Conservation (phyloP, 768 basidiomycete species). For the Mycena capillaripes region DNA sequence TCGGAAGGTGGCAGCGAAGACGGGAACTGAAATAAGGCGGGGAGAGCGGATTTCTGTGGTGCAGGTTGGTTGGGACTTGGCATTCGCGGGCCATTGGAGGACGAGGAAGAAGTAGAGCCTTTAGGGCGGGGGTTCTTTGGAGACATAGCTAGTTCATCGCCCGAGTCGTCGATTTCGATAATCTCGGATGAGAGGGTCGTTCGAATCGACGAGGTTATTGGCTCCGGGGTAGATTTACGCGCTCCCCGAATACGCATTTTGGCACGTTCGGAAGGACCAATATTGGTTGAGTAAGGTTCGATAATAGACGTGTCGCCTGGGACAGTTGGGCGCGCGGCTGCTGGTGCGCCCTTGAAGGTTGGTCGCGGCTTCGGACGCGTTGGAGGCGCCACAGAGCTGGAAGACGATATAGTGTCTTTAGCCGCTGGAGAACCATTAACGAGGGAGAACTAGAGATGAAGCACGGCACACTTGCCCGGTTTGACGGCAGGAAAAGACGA, state of each 20-base stretch:
- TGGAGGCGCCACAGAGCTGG: slow-evolving; percentile 21
- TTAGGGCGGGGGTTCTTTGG: not conserved
- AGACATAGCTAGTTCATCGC: slow-evolving; percentile 23
- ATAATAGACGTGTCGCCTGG: slow-evolving; percentile 24
- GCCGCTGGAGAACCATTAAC: slow-evolving; percentile 14
- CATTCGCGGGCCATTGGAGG: slow-evolving; percentile 6
- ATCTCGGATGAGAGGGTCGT: not conserved
- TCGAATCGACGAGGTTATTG: not conserved
- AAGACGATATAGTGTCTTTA: slow-evolving; percentile 26
- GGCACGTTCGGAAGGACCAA: slow-evolving; percentile 31
- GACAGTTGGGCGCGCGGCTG: not conserved
- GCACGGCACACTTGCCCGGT: slow-evolving; percentile 17
- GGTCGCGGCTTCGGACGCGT: slow-evolving; percentile 30
- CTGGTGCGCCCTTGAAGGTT: slow-evolving; percentile 18
- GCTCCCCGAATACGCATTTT: slow-evolving; percentile 22
- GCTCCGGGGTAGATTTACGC: not conserved
- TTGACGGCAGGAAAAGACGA: slow-evolving; percentile 22
- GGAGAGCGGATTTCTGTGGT: not conserved
- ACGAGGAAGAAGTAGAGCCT: slow-evolving; percentile 11
- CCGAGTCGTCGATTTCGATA: slow-evolving; percentile 30
- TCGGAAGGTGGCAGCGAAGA: slow-evolving; percentile 31
- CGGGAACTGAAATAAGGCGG: not conserved
- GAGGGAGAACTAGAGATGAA: not conserved
- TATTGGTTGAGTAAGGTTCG: slow-evolving; percentile 20
- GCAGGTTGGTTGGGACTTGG: slow-evolving; percentile 16